Evolutionary conservation across 257 asterid genomes (phyloP).

Genomic region (Primulina tabacum): DNA sequence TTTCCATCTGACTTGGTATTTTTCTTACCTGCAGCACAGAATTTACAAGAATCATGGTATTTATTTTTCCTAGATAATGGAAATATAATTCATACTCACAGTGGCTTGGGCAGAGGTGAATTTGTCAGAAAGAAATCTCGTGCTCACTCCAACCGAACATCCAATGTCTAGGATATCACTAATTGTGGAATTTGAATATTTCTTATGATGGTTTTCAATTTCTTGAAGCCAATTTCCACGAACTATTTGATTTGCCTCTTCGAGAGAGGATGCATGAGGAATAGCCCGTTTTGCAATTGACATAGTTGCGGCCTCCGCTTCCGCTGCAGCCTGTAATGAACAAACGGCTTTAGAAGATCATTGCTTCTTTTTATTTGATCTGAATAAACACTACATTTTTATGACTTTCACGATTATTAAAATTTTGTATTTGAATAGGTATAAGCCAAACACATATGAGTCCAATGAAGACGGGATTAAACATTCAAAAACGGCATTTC

Average conservation of each 20-base stretch:
- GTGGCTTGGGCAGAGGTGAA: constrained; percentile 66
- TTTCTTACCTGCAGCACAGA: background rate
- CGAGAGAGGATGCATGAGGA: constrained; percentile 75
- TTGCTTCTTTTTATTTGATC: background rate
- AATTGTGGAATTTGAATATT: constrained; percentile 44
- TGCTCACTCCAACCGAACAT: constrained; percentile 94
- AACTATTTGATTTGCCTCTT: constrained; percentile 78
- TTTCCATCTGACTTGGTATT: background rate
- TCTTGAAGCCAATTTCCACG: constrained; percentile 93
- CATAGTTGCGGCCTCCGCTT: constrained; percentile 95
- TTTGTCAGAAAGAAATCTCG: constrained; percentile 63
- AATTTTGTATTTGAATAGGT: background rate
- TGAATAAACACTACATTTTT: background rate
- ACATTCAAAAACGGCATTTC: background rate
- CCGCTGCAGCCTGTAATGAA: constrained; percentile 86
- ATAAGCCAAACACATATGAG: background rate
- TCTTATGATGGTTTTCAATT: constrained; percentile 59
- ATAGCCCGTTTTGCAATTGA: constrained; percentile 74
- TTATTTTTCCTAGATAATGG: background rate
- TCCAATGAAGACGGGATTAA: background rate
- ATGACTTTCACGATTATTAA: background rate
- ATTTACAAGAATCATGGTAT: background rate
- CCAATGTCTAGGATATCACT: constrained; percentile 77
- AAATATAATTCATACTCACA: constrained; percentile 37
- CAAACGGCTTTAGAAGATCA: constrained; percentile 13